phyloP scores from a whole-genome alignment of 352 stramenopile species.

The Globisporangium acanthophoron region DNA sequence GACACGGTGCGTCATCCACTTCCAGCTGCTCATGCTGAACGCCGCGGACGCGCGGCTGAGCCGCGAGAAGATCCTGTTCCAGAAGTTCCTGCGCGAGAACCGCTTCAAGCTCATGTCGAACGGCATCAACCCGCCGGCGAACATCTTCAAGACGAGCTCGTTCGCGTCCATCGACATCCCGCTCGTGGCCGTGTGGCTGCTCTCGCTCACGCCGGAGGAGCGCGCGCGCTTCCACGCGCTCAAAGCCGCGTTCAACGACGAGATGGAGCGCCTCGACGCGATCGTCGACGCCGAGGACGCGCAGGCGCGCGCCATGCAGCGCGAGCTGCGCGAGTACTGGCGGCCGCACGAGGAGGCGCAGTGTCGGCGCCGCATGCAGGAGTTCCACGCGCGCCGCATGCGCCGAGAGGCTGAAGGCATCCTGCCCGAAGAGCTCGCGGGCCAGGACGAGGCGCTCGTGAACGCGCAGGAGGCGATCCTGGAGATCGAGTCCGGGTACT shows the following conservation, averaged over 20 bases:
- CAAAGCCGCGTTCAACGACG: slow-evolving; percentile 82
- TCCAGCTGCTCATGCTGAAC: slow-evolving; percentile 88
- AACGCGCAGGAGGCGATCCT: slow-evolving; percentile 79
- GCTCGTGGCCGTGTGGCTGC: slow-evolving; percentile 87
- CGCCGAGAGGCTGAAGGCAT: slow-evolving; percentile 67
- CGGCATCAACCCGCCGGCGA: slow-evolving; percentile 85
- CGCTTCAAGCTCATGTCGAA: slow-evolving; percentile 93
- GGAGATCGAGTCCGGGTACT: slow-evolving; percentile 85
- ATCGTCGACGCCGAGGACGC: slow-evolving; percentile 72
- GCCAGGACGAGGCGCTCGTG: slow-evolving; percentile 66
- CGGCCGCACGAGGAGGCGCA: slow-evolving; percentile 55
- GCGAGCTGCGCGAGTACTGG: slow-evolving; percentile 51
- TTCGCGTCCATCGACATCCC: slow-evolving; percentile 89
- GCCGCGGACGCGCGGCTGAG: slow-evolving; percentile 82
- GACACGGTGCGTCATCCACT: slow-evolving; percentile 87
- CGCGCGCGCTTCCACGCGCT: slow-evolving; percentile 85
- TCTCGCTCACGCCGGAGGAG: slow-evolving; percentile 79
- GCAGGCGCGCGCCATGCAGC: slow-evolving; percentile 39
- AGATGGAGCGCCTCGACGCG: slow-evolving; percentile 78
- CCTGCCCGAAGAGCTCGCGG: slow-evolving; percentile 24
- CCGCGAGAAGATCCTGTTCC: slow-evolving; percentile 89
- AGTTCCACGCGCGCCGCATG: slow-evolving; percentile 68
- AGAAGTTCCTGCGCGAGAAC: slow-evolving; percentile 92
- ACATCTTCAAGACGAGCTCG: slow-evolving; percentile 87
- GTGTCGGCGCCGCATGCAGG: slow-evolving; percentile 64